A percentile compares a stretch with the other conserved stretches of the same genome.
Conservation (phyloP, 106 monocot genomes). For the Dendrobium catenatum region DNA sequence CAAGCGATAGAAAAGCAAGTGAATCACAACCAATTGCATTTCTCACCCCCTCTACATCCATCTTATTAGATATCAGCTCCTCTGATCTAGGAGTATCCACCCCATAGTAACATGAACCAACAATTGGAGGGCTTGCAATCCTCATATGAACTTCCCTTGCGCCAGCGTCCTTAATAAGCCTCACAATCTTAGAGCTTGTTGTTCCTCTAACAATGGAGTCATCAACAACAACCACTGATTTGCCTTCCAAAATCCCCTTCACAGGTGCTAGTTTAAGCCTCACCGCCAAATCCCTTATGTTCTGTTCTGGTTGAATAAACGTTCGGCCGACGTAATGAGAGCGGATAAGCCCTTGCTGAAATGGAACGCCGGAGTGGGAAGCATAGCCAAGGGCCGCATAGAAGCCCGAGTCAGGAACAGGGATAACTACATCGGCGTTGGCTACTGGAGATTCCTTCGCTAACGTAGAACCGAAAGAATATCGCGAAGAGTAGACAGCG, state of each 20-base stretch:
- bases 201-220: slow-evolving; percentile 92
- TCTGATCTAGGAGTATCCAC: slow-evolving; percentile 73
- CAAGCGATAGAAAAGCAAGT: slow-evolving; percentile 45
- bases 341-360: slow-evolving; percentile 78
- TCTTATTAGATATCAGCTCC: slow-evolving; percentile 63
- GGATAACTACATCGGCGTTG: slow-evolving; percentile 75
- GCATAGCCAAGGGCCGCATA: slow-evolving; percentile 81
- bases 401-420: slow-evolving; percentile 90
- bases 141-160: slow-evolving; percentile 93
- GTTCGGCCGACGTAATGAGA: slow-evolving; percentile 88
- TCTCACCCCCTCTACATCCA: slow-evolving; percentile 55
- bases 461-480: slow-evolving; percentile 52
- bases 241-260: slow-evolving; percentile 52
- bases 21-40: slow-evolving; percentile 50
- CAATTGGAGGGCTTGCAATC: slow-evolving; percentile 80
- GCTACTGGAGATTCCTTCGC: slow-evolving; percentile 64
- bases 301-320: slow-evolving; percentile 82
- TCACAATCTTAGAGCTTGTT: slow-evolving; percentile 83
- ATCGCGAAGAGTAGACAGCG: slow-evolving; percentile 46
- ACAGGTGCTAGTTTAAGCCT: slow-evolving; percentile 81
- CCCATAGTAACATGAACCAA: slow-evolving; percentile 87
- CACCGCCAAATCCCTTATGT: slow-evolving; percentile 71
- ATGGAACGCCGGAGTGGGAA: slow-evolving; percentile 46
- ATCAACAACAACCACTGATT: slow-evolving; percentile 76
- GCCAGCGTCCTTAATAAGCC: slow-evolving; percentile 60